Conservation (phyloP, 108 stramenopile genomes). For the Cylindrotheca fusiformis region DNA sequence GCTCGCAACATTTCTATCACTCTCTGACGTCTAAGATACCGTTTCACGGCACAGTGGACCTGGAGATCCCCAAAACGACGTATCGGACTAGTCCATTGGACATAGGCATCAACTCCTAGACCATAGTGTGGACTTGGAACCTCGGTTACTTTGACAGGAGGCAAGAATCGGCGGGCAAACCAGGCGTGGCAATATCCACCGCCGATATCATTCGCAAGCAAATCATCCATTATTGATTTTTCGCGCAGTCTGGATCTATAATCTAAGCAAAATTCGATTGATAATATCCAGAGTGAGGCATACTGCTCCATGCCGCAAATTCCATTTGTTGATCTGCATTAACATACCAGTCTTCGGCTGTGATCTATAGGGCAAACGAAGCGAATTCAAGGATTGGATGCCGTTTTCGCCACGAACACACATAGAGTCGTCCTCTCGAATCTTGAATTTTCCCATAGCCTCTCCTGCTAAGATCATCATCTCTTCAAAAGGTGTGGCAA, state of each 20-base stretch:
- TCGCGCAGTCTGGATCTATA: not conserved
- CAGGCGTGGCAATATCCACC: conserved; percentile 73
- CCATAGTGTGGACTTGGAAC: conserved; percentile 60
- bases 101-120: conserved; percentile 71
- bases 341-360: conserved; percentile 55
- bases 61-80: conserved; percentile 50
- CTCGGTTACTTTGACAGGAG: conserved; percentile 50
- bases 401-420: conserved; percentile 2
- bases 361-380: conserved; percentile 58
- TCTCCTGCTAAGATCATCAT: conserved; percentile 89
- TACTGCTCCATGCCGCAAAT: too few relatives aligned
- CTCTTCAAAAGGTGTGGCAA: conserved; percentile 75
- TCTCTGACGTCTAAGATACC: conserved; percentile 62
- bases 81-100: conserved; percentile 84
- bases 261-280: not conserved
- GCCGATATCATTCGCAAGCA: conserved; percentile 47
- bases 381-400: conserved; percentile 26
- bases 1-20: conserved; percentile 44
- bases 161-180: conserved; percentile 74
- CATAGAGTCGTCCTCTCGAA: conserved; percentile 12
- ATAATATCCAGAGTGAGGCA: not conserved
- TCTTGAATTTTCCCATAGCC: conserved; percentile 72
- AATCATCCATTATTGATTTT: conserved; percentile 21
- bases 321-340: not conserved
- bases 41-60: conserved; percentile 68